Evolutionary conservation across 2,329 filamentous ascomycete genomes (phyloP), one percentile per base, ranked within the genome.

Genomic region (Calonectria hongkongensis): DNA sequence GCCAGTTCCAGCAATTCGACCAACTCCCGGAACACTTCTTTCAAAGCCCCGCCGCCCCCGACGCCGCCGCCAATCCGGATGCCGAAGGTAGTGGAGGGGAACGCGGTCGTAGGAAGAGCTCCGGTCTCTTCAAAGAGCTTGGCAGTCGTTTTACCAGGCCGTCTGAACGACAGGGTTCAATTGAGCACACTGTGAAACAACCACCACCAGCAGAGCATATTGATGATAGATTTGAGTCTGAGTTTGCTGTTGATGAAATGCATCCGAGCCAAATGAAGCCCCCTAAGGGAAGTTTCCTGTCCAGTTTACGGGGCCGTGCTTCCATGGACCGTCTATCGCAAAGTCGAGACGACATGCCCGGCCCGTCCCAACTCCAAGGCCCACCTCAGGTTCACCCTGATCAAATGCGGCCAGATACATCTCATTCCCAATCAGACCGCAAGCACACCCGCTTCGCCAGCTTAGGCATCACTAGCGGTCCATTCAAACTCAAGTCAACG

Each of bases 61-160:
- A 87, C 16, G 84, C 68, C 13, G 73, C 54, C n/a, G 71, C 62
- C 25, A 70, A 47, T 12, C 70, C 62, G 39, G 72, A 74, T n/a
- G 48, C 43, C 25, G 21, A 60, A 56, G 27, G 27, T 27, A 41
- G 21, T 3, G 56, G 68, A 2, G 82, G 86, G 16, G 84, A 86
- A 2, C 83, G 84, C 25, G 83, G 81, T 18, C 82, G 82, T 10
- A 84, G 82, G 68, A 84, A 83, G 33, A 85, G 84, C 69, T 87
- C 85, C 13, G 86, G 82, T 25, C 80, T 90, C n/a, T 87, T 91
- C 74, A 90, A 88, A 74, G 88, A 89, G 18, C 82, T 89, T 65
- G 86, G 88, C 3, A 86, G 84, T 66, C 85, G 85, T 67, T 82
- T 89, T 51, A 79, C 81, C 18, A 82, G 83, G 6, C 79, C 79